Evolutionary conservation across 2,329 filamentous ascomycete species (phyloP).

Genomic region (Calonectria hongkongensis): DNA sequence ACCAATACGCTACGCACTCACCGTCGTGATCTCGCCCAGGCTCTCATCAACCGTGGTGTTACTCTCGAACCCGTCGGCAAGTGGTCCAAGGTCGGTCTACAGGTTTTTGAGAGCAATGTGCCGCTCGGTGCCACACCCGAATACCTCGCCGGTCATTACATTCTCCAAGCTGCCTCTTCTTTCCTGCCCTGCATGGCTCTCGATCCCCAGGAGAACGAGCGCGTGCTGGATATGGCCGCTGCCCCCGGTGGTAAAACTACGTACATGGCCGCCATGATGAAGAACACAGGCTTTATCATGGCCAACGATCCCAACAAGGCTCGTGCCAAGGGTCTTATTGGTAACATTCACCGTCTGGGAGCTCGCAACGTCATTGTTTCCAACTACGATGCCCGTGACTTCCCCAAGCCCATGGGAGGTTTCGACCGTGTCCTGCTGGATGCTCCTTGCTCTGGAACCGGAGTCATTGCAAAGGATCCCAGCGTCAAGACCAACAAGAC

Average conservation of each 20-base stretch:
- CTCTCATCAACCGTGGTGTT: constrained; percentile 96
- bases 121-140: constrained; percentile 96
- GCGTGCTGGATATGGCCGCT: constrained; percentile 94
- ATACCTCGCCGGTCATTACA: constrained; percentile 98
- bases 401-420: constrained; percentile 94
- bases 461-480: constrained; percentile 97
- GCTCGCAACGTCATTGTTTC: constrained; percentile 96
- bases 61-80: constrained; percentile 97
- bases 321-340: constrained; percentile 96
- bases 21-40: constrained; percentile 88
- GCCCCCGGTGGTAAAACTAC: constrained; percentile 98
- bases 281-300: constrained; percentile 94
- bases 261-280: constrained; percentile 97
- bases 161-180: constrained; percentile 95
- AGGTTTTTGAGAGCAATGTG: constrained; percentile 92
- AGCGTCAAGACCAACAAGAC: constrained; percentile 99
- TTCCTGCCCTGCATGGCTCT: constrained; percentile 99
- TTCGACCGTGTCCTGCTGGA: constrained; percentile 97
- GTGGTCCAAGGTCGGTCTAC: constrained; percentile 98
- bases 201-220: constrained; percentile 93
- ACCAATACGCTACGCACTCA: constrained; percentile 93
- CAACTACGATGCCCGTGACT: constrained; percentile 95
- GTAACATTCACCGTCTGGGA: constrained; percentile 96
- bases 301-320: constrained; percentile 97
- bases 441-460: constrained; percentile 96